These are phyloP conservation scores for Letharia columbiana DNA, from an alignment of 495 filamentous ascomycete species.

Conservation along the genomic window DNA sequence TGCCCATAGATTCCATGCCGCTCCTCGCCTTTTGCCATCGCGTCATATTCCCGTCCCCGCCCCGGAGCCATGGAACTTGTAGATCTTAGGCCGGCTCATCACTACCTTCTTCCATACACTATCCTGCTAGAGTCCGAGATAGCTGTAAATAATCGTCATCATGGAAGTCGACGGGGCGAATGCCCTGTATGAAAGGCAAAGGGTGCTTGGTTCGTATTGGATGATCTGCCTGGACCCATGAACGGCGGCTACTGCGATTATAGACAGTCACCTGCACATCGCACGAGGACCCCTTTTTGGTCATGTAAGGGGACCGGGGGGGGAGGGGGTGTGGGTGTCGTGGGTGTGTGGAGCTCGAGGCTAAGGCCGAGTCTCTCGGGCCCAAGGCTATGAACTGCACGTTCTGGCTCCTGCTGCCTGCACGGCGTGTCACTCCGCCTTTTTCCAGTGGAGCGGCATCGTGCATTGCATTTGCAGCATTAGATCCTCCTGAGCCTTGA, in stretches of 20 bases:
- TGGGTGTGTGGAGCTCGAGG: constrained; percentile 2
- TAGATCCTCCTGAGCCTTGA: constrained; percentile 17
- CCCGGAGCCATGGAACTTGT: constrained; percentile 13
- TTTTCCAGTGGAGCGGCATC: constrained; percentile 22
- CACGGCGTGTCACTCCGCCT: constrained; percentile 18
- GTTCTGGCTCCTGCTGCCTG: constrained; percentile 17
- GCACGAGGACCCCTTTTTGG: constrained; percentile 9
- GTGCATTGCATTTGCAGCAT: constrained; percentile 23
- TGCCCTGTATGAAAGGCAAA: background rate
- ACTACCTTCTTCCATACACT: background rate
- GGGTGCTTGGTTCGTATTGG: constrained; percentile 6
- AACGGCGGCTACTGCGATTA: constrained; percentile 24
- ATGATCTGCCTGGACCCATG: constrained; percentile 1
- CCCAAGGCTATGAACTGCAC: constrained; percentile 16
- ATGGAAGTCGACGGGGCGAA: constrained; percentile 2
- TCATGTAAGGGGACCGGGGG: constrained; percentile 10
- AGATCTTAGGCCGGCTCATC: constrained; percentile 6
- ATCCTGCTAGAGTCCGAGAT: constrained; percentile 7
- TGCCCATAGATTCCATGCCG: constrained; percentile 13
- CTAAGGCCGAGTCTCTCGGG: constrained; percentile 6
- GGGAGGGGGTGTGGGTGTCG: background rate
- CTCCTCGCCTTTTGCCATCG: constrained; percentile 17
- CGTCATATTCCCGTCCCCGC: constrained; percentile 18
- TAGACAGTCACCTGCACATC: constrained; percentile 18
- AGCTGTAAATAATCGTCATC: background rate